Base-by-base conservation (phyloP, 441 rosid genomes). In the Sinapis alba region DNA sequence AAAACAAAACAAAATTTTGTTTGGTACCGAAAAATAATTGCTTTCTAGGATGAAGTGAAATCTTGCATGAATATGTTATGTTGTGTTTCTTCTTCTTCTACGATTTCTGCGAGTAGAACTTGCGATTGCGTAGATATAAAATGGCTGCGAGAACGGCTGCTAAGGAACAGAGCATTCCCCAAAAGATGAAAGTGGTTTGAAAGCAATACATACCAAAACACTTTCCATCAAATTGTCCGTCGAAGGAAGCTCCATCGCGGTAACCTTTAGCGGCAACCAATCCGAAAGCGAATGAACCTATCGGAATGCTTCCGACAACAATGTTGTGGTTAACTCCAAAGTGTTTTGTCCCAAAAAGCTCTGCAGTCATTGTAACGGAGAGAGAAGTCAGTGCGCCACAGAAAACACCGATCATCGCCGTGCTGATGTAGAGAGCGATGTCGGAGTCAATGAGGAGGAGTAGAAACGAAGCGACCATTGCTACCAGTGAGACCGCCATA, bases 321-420 rank as follows among this genome's bases (percentile, higher is more conserved):
- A 94, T 74, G 59, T 92, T 87, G 67, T 88, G 88, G 74, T 86
- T 82, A 12, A 84, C 82, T 7, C 89, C 78, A 56, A 94, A 89
- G 27, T 89, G 78, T 28, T 84, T 83, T 2, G 83, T 72, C 30
- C 97, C 97, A 47, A 92, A 94, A 6, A 94, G 86, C 68, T 94
- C 93, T 0, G 89, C 73, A 3, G 98, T 94, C 75, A 87, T 81
- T 8, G 94, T 62, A 2, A 89, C 97, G 0, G 98, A 59, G 41
- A 92, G 82, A 34, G 97, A 87, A 18, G 91, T 83, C 61, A 94
- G 87, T 7, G 97, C 91, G 2, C 98, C 97, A 0, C 89, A 86
- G 61, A 87, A 90, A 1, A 89, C 34, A 0, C 94, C 89, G 1
- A 94, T 88, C 2, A 84, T 16, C 5, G 88, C 94, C 0, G 97